A percentile compares a stretch with the other conserved stretches of the same genome.
These are phyloP conservation scores for Moricandia moricandioides DNA, from an alignment of 345 rosid genomes.

Conservation along the genomic window DNA sequence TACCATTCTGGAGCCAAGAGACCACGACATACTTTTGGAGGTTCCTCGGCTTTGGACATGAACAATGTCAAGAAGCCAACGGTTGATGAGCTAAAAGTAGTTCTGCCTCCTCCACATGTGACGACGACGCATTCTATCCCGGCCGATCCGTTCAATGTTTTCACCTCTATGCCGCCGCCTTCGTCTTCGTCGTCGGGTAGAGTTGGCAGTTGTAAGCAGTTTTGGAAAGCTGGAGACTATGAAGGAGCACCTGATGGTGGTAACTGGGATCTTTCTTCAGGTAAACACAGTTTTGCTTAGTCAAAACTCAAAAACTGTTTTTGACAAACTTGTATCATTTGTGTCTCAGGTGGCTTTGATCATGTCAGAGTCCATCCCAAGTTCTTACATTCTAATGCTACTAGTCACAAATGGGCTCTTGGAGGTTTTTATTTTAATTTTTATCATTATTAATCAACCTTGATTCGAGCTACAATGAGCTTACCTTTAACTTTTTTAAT, in stretches of 20 bases:
- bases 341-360: constrained; percentile 66
- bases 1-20: constrained; percentile 30
- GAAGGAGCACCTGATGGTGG: constrained; percentile 49
- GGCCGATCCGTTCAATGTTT: neutral
- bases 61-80: constrained; percentile 24
- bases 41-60: constrained; percentile 29
- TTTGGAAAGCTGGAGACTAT: constrained; percentile 94
- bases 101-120: constrained; percentile 30
- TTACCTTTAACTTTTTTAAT: neutral
- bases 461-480: neutral
- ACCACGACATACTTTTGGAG: constrained; percentile 26
- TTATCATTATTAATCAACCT: neutral
- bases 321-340: neutral
- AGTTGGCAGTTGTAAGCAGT: constrained; percentile 52
- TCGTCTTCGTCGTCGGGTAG: neutral
- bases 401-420: constrained; percentile 99
- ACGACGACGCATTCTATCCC: constrained; percentile 8
- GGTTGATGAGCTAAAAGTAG: constrained; percentile 34
- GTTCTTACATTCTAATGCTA: constrained; percentile 94
- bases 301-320: neutral
- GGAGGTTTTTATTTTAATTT: constrained; percentile 55
- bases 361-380: constrained; percentile 96
- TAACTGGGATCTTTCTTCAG: constrained; percentile 53
- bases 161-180: neutral
- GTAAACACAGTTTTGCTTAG: constrained; percentile 21